Percentiles rank a stretch among this genome's conserved stretches.
Evolutionary conservation across 805 yeast species (phyloP).

Genomic region (Teunomyces lycoperdinae): DNA sequence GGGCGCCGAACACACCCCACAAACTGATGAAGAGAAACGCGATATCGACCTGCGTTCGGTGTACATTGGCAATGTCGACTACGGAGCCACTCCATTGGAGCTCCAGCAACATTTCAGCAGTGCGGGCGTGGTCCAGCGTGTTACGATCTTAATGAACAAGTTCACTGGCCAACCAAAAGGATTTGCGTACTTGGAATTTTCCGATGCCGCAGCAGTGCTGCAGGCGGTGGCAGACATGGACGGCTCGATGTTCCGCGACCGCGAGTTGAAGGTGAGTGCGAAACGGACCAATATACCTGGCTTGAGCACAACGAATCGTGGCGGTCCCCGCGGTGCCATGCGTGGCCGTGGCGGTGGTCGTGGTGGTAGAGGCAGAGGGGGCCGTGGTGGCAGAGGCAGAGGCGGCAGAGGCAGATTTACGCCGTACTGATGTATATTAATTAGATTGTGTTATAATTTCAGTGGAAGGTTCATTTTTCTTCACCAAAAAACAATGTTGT

Average conservation of each 20-base stretch:
- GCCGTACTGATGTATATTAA: conserved; percentile 9
- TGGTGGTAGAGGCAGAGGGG: conserved; percentile 26
- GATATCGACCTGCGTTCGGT: conserved; percentile 76
- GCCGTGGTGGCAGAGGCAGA: conserved; percentile 12
- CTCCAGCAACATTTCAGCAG: conserved; percentile 68
- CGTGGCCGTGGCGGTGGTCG: conserved; percentile 28
- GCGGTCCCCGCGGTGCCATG: conserved; percentile 32
- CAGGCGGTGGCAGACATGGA: conserved; percentile 61
- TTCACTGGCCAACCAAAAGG: conserved; percentile 83
- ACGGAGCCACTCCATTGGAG: conserved; percentile 74
- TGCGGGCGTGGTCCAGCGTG: conserved; percentile 74
- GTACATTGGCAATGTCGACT: conserved; percentile 84
- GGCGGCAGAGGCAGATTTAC: conserved; percentile 12
- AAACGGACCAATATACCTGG: conserved; percentile 86
- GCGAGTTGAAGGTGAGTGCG: conserved; percentile 69
- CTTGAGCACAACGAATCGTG: conserved; percentile 32
- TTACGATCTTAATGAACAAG: conserved; percentile 72
- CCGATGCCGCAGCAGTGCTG: conserved; percentile 60
- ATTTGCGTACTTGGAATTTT: conserved; percentile 81
- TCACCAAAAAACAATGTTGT: no score
- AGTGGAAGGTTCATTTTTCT: no score
- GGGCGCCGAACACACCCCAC: conserved; percentile 17
- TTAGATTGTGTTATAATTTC: no score
- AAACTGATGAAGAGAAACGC: conserved; percentile 46
- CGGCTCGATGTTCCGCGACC: conserved; percentile 63